Evolutionary conservation across 2,329 filamentous ascomycete species (phyloP).

Genomic region (Epichloe gansuensis): DNA sequence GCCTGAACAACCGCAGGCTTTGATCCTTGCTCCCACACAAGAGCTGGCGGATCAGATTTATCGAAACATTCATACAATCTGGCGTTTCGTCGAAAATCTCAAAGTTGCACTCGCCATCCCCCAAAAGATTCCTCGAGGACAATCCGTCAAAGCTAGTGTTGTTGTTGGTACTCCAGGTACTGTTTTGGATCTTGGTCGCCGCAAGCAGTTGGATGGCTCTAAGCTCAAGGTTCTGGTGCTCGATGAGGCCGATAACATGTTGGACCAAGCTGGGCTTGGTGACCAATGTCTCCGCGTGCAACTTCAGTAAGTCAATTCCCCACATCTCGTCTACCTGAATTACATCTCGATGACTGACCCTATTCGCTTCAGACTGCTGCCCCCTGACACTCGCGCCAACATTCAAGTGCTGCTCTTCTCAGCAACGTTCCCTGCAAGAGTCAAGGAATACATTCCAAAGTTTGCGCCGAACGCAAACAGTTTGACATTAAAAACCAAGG

Average conservation of each 20-base stretch:
- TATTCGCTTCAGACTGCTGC: slow-evolving; percentile 31
- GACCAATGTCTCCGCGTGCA: slow-evolving; percentile 92
- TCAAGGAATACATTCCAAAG: slow-evolving; percentile 67
- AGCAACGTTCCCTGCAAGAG: slow-evolving; percentile 78
- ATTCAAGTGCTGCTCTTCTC: slow-evolving; percentile 94
- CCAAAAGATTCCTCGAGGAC: slow-evolving; percentile 54
- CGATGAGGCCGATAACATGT: slow-evolving; percentile 98
- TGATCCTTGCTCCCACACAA: slow-evolving; percentile 82
- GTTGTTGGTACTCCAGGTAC: slow-evolving; percentile 92
- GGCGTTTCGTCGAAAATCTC: slow-evolving; percentile 66
- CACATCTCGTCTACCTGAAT: neutral
- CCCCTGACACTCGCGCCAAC: slow-evolving; percentile 43
- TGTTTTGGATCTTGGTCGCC: slow-evolving; percentile 73
- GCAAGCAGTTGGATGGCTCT: slow-evolving; percentile 57
- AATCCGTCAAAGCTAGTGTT: slow-evolving; percentile 60
- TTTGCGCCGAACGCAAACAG: slow-evolving; percentile 81
- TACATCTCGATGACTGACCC: slow-evolving; percentile 1
- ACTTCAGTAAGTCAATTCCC: slow-evolving; percentile 34
- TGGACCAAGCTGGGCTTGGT: slow-evolving; percentile 87
- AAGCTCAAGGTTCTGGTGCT: slow-evolving; percentile 74
- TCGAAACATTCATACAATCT: slow-evolving; percentile 71
- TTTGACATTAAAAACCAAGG: slow-evolving; percentile 76
- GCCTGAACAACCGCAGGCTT: slow-evolving; percentile 62
- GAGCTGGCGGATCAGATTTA: slow-evolving; percentile 93
- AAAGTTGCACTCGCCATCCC: slow-evolving; percentile 74